Conservation (phyloP, 352 stramenopile genomes). For the Globisporangium cylindrosporum region DNA sequence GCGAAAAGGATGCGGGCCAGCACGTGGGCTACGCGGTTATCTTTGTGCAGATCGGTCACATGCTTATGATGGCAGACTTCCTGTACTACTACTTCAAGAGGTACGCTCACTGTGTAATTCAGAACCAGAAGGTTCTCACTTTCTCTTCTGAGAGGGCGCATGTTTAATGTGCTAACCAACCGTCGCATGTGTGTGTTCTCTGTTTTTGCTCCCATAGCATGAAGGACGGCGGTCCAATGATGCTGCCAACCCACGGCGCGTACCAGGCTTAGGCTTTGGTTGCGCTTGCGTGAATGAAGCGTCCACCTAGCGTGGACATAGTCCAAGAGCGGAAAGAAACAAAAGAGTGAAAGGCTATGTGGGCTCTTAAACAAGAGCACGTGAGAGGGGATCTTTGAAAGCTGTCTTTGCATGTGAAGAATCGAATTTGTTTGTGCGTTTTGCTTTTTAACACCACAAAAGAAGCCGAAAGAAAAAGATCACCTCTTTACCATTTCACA, state of each 20-base stretch:
- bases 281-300: not conserved
- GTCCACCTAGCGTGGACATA: not conserved
- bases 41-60: conserved; percentile 97
- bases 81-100: conserved; percentile 99
- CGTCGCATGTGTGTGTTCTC: not conserved
- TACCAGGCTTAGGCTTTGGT: conserved; percentile 66
- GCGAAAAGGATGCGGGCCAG: conserved; percentile 88
- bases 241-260: conserved; percentile 83
- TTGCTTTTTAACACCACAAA: conserved; percentile 1
- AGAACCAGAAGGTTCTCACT: no score
- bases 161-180: not conserved
- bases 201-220: conserved; percentile 41
- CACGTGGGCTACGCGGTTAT: conserved; percentile 95
- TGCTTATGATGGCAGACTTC: conserved; percentile 98
- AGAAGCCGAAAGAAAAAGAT: not conserved
- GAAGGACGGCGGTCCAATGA: conserved; percentile 87
- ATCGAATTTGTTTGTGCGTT: conserved; percentile 4
- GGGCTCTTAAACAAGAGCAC: not conserved
- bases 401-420: conserved; percentile 4
- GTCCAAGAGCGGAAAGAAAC: not conserved
- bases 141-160: no score
- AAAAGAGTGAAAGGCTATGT: not conserved
- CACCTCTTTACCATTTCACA: not conserved
- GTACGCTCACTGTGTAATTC: conserved; percentile 22
- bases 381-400: not conserved